Evolutionary conservation across 495 filamentous ascomycete species (phyloP).

Genomic region (Aspergillus avenaceus): DNA sequence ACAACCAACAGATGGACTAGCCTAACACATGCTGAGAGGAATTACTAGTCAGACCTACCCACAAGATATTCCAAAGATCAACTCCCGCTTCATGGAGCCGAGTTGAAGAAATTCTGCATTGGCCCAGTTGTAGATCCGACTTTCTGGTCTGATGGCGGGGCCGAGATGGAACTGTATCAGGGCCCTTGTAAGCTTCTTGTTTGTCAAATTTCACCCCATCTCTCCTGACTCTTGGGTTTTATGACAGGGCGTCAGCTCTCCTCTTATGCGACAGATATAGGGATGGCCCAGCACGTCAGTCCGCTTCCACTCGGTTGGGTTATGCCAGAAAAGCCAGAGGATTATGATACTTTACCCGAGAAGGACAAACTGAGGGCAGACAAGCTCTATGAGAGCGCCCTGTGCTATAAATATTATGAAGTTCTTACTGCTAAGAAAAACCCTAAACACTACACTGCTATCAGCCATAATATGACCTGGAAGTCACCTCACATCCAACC

Average conservation of each 20-base stretch:
- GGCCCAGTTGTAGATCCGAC: constrained; percentile 4
- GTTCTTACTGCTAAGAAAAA: constrained; percentile 2
- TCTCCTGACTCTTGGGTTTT: too few species aligned
- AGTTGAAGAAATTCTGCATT: constrained; percentile 2
- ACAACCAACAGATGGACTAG: too few species aligned
- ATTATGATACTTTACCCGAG: too few species aligned
- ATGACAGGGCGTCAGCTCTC: too few species aligned
- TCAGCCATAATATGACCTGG: not conserved
- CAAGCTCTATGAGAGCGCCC: constrained; percentile 2
- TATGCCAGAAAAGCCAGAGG: too few species aligned
- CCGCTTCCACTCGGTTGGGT: too few species aligned
- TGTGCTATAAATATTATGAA: constrained; percentile 5
- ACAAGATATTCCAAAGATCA: not conserved
- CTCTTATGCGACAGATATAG: too few species aligned
- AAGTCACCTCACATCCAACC: not conserved
- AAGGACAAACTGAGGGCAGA: too few species aligned
- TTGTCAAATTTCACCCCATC: too few species aligned
- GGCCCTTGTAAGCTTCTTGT: constrained; percentile 1
- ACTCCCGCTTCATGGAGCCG: not conserved
- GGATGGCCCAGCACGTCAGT: too few species aligned
- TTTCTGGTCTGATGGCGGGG: constrained; percentile 1
- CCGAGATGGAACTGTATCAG: not conserved
- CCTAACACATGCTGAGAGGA: too few species aligned
- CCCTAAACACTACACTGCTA: not conserved
- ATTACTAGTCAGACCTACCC: constrained; percentile 1